Evolutionary conservation across 495 filamentous ascomycete genomes (phyloP).

Genomic region (Talaromyces borbonicus): DNA sequence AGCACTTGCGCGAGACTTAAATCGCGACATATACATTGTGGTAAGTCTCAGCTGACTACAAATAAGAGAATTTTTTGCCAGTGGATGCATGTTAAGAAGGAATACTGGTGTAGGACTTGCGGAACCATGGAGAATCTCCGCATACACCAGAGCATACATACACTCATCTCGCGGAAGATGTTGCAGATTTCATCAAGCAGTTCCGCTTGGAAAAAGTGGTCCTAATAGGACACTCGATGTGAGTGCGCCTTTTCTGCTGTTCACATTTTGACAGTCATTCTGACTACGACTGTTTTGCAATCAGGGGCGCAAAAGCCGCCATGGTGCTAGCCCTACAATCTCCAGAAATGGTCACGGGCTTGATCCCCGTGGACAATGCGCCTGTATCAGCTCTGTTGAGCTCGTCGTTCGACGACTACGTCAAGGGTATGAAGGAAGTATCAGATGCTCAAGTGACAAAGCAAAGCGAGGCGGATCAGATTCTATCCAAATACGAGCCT

Average conservation of each 20-base stretch:
- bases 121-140: slow-evolving; percentile 89
- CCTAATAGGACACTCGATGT: slow-evolving; percentile 95
- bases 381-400: slow-evolving; percentile 68
- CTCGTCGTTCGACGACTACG: slow-evolving; percentile 69
- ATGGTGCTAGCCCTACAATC: slow-evolving; percentile 75
- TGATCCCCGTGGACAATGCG: slow-evolving; percentile 89
- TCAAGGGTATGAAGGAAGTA: slow-evolving; percentile 75
- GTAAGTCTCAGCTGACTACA: too few relatives aligned
- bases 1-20: slow-evolving; percentile 70
- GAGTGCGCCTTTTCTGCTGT: slow-evolving; percentile 13
- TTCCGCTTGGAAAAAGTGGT: slow-evolving; percentile 61
- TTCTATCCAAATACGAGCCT: slow-evolving; percentile 67
- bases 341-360: slow-evolving; percentile 51
- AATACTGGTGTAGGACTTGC: slow-evolving; percentile 77
- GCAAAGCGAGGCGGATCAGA: slow-evolving; percentile 69
- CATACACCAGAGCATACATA: slow-evolving; percentile 76
- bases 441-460: slow-evolving; percentile 50
- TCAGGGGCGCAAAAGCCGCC: slow-evolving; percentile 85
- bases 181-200: slow-evolving; percentile 67
- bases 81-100: too few relatives aligned
- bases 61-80: too few relatives aligned
- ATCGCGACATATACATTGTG: slow-evolving; percentile 71
- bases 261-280: neutral
- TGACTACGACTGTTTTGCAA: neutral
- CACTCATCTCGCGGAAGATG: slow-evolving; percentile 73